Conservation (phyloP, 257 asterid genomes). For the Craterostigma plantagineum region DNA sequence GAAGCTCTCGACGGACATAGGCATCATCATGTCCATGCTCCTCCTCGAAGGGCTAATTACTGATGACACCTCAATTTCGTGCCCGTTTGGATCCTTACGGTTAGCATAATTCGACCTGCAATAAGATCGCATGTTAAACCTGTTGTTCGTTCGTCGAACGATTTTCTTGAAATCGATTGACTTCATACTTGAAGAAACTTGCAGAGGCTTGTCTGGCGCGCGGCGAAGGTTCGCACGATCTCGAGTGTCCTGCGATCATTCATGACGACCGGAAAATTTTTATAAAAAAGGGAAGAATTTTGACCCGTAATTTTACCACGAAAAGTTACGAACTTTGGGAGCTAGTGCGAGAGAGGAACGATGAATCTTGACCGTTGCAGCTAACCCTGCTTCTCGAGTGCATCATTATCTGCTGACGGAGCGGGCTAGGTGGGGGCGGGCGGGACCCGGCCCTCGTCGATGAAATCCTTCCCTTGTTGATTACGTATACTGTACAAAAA, state of each 20-base stretch:
- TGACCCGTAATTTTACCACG: too few species aligned
- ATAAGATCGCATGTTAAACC: constrained; percentile 1
- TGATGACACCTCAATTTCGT: constrained; percentile 72
- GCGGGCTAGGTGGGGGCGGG: constrained; percentile 53
- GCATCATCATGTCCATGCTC: constrained; percentile 8
- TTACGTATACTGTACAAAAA: constrained; percentile 57
- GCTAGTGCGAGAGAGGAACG: constrained; percentile 8
- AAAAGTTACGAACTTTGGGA: constrained; percentile 1
- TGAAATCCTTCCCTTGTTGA: constrained; percentile 72
- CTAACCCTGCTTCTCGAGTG: constrained; percentile 17
- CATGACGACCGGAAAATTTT: too few species aligned
- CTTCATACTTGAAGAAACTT: too few species aligned
- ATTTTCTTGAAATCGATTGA: background rate
- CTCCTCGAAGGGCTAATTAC: constrained; percentile 24
- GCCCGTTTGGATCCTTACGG: constrained; percentile 65
- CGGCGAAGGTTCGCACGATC: too few species aligned
- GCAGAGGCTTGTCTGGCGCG: too few species aligned
- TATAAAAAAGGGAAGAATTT: too few species aligned
- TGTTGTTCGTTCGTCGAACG: too few species aligned
- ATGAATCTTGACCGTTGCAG: constrained; percentile 13
- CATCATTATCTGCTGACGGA: constrained; percentile 47
- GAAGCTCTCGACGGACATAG: constrained; percentile 27
- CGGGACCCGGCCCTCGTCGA: constrained; percentile 59
- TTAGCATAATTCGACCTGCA: constrained; percentile 70
- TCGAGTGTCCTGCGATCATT: too few species aligned